Percentiles rank a stretch among this genome's conserved stretches.
Conservation (phyloP, 75 land plant genomes). For the Chamaecyparis obtusa region DNA sequence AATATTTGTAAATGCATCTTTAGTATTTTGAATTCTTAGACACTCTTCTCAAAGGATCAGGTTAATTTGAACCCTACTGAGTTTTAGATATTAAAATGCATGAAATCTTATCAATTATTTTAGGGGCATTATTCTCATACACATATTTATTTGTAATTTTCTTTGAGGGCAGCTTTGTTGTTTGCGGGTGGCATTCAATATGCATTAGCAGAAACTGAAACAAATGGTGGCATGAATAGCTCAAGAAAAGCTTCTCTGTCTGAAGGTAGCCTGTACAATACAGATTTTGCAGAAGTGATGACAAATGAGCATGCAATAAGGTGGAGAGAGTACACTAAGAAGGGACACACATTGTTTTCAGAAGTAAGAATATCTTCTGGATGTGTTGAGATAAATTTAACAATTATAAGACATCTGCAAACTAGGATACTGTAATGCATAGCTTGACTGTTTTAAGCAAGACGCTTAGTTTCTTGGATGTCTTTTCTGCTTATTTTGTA, state of each 20-base stretch:
- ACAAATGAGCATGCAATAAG: constrained; percentile 81
- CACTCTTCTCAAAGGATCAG: not conserved
- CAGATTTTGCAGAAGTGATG: constrained; percentile 38
- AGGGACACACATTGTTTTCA: constrained; percentile 63
- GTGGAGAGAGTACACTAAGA: constrained; percentile 86
- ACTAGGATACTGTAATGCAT: not conserved
- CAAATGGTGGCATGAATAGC: not conserved
- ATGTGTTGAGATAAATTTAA: not conserved
- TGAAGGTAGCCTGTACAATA: not conserved
- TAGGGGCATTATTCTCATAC: not conserved
- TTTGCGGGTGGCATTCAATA: not conserved
- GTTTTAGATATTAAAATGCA: not conserved
- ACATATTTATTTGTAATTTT: not conserved
- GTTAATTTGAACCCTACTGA: not conserved
- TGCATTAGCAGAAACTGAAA: not conserved
- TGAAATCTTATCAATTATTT: not conserved
- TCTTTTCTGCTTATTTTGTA: not conserved
- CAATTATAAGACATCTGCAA: not conserved
- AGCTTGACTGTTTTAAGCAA: not conserved
- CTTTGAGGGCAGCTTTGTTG: not conserved
- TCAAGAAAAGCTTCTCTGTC: not conserved
- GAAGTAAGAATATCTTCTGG: constrained; percentile 38
- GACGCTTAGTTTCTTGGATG: not conserved
- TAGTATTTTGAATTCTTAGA: not conserved
- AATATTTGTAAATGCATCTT: not conserved